phyloP scores from a whole-genome alignment of 768 basidiomycete species.

The Kwoniella mangroviensis region DNA sequence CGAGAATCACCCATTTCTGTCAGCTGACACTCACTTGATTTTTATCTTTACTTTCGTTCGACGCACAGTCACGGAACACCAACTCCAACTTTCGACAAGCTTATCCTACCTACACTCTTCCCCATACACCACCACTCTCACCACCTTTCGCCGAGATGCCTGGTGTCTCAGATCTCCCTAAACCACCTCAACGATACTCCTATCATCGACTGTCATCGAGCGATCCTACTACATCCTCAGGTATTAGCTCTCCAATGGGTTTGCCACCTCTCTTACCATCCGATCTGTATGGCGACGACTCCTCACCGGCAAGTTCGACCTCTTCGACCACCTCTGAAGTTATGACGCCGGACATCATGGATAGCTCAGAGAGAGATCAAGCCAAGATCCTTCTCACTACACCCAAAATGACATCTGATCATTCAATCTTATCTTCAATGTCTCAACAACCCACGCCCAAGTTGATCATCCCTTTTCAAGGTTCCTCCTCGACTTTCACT shows the following conservation, averaged over 20 bases:
- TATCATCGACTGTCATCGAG: background rate
- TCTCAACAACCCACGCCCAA: slow-evolving; percentile 30
- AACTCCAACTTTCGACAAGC: slow-evolving; percentile 2
- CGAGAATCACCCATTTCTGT: background rate
- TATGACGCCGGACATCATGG: slow-evolving; percentile 19
- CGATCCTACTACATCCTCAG: slow-evolving; percentile 5
- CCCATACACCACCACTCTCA: slow-evolving; percentile 16
- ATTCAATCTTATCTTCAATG: slow-evolving; percentile 32
- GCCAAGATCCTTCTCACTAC: slow-evolving; percentile 3
- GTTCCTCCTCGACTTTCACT: slow-evolving; percentile 16
- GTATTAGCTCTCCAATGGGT: slow-evolving; percentile 25
- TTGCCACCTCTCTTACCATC: slow-evolving; percentile 31
- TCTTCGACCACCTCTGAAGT: slow-evolving; percentile 8
- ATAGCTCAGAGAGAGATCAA: background rate
- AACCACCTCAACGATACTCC: slow-evolving; percentile 12
- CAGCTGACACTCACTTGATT: background rate
- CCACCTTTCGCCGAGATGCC: slow-evolving; percentile 8
- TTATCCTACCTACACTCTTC: slow-evolving; percentile 4
- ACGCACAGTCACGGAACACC: background rate
- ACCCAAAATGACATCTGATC: slow-evolving; percentile 29
- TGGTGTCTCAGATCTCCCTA: background rate
- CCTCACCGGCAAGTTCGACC: slow-evolving; percentile 26
- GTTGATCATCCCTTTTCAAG: slow-evolving; percentile 20
- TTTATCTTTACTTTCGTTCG: background rate
- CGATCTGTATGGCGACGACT: slow-evolving; percentile 29